Evolutionary conservation across 2,329 filamentous ascomycete genomes (phyloP).

Genomic region (Ophiostoma tasmaniense): DNA sequence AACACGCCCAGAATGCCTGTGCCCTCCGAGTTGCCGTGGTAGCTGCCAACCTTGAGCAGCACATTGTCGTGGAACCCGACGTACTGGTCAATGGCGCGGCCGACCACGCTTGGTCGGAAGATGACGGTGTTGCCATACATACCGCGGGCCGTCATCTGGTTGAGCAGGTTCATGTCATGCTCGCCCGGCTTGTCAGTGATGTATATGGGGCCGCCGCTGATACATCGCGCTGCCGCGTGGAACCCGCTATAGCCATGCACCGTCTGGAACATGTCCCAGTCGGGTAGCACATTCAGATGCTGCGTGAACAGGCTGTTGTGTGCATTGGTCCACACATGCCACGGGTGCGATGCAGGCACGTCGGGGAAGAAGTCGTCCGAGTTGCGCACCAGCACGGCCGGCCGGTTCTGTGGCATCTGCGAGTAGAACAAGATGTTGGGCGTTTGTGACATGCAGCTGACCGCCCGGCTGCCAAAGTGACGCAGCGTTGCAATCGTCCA

Average conservation of each 20-base stretch:
- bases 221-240: slow-evolving; percentile 81
- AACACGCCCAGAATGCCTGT: slow-evolving; percentile 76
- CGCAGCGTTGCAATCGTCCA: slow-evolving; percentile 73
- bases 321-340: slow-evolving; percentile 93
- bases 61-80: slow-evolving; percentile 63
- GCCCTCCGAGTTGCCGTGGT: slow-evolving; percentile 56
- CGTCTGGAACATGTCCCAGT: slow-evolving; percentile 68
- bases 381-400: slow-evolving; percentile 69
- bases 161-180: slow-evolving; percentile 66
- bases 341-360: slow-evolving; percentile 70
- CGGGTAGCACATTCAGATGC: slow-evolving; percentile 78
- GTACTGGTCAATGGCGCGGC: slow-evolving; percentile 66
- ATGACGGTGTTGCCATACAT: slow-evolving; percentile 66
- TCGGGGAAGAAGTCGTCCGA: slow-evolving; percentile 90
- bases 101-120: slow-evolving; percentile 66
- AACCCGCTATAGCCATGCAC: slow-evolving; percentile 63
- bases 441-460: slow-evolving; percentile 91
- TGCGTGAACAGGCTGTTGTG: slow-evolving; percentile 78
- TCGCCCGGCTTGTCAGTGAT: slow-evolving; percentile 84
- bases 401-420: slow-evolving; percentile 68
- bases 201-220: slow-evolving; percentile 87
- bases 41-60: slow-evolving; percentile 70
- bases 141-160: slow-evolving; percentile 71
- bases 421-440: slow-evolving; percentile 81
- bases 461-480: slow-evolving; percentile 67